phyloP scores from a whole-genome alignment of 257 asterid species.

The Nemophila menziesii region DNA sequence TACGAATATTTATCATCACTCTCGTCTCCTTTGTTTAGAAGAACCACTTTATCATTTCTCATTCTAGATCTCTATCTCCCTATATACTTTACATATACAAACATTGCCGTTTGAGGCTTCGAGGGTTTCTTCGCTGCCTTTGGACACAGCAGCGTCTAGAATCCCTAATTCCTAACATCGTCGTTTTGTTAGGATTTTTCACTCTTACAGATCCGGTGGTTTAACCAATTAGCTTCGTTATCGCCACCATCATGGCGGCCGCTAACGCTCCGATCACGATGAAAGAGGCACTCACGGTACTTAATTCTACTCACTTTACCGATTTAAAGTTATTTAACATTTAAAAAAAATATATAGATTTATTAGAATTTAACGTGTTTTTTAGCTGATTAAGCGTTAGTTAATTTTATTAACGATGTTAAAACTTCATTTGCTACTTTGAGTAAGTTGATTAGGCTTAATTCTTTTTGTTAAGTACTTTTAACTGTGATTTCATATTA shows the following conservation, averaged over 20 bases:
- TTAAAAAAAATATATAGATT: background rate
- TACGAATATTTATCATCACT: background rate
- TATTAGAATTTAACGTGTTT: background rate
- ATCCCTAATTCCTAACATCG: conserved; percentile 10
- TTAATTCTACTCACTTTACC: conserved; percentile 1
- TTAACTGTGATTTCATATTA: conserved; percentile 8
- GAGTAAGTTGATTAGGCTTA: conserved; percentile 6
- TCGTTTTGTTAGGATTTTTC: conserved; percentile 13
- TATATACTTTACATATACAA: background rate
- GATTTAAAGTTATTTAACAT: background rate
- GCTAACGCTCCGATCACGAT: conserved; percentile 98
- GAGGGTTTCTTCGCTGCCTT: conserved; percentile 32
- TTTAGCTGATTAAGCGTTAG: background rate
- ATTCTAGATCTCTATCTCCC: conserved; percentile 19
- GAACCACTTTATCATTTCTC: conserved; percentile 12
- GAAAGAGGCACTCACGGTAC: conserved; percentile 95
- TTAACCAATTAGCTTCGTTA: conserved; percentile 18
- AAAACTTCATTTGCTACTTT: background rate
- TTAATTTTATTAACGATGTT: background rate
- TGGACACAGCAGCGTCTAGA: conserved; percentile 27
- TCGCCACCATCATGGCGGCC: conserved; percentile 75
- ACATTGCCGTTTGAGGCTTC: conserved; percentile 23
- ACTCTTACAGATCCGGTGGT: conserved; percentile 15
- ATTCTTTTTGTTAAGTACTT: conserved; percentile 11
- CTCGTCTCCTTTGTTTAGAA: conserved; percentile 10